These are phyloP conservation scores for Scytalidium lignicola DNA, from an alignment of 2,329 filamentous ascomycete species.

Conservation along the genomic window DNA sequence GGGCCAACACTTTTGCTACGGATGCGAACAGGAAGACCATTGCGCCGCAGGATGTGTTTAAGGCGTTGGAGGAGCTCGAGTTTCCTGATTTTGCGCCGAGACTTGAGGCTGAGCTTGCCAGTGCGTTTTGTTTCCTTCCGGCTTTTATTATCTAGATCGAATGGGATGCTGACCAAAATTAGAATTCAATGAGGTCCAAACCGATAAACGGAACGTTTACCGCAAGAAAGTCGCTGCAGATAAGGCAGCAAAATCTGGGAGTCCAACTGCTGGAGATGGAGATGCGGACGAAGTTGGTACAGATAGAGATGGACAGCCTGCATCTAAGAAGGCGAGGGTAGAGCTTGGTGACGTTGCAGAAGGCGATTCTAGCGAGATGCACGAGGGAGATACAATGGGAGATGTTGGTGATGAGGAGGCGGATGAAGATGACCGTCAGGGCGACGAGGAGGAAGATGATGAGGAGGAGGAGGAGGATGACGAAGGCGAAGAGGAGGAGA, in stretches of 20 bases:
- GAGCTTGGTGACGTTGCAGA: conserved; percentile 43
- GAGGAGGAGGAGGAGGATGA: conserved; percentile 40
- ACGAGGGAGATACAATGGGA: conserved; percentile 33
- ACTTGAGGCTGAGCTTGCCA: conserved; percentile 71
- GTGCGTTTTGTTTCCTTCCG: conserved; percentile 39
- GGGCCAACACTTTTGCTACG: conserved; percentile 67
- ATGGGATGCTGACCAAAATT: conserved; percentile 8
- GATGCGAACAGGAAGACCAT: conserved; percentile 72
- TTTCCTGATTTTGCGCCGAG: conserved; percentile 65
- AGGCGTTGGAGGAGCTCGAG: conserved; percentile 65
- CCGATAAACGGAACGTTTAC: conserved; percentile 69
- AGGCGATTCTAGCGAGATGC: conserved; percentile 31
- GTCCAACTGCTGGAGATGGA: conserved; percentile 8
- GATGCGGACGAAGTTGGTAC: conserved; percentile 14
- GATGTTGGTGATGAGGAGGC: conserved; percentile 47
- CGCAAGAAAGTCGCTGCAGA: conserved; percentile 64
- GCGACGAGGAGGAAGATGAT: conserved; percentile 30
- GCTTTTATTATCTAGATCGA: background rate
- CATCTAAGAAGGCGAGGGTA: conserved; percentile 33
- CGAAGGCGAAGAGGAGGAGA: conserved; percentile 44
- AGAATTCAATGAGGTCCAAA: conserved; percentile 68
- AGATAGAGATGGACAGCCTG: conserved; percentile 23
- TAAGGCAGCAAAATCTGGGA: conserved; percentile 35
- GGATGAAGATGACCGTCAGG: conserved; percentile 31
- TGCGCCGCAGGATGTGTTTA: conserved; percentile 68